Base-by-base conservation (phyloP, 2,329 filamentous ascomycete species). In the Geosmithia morbida region DNA sequence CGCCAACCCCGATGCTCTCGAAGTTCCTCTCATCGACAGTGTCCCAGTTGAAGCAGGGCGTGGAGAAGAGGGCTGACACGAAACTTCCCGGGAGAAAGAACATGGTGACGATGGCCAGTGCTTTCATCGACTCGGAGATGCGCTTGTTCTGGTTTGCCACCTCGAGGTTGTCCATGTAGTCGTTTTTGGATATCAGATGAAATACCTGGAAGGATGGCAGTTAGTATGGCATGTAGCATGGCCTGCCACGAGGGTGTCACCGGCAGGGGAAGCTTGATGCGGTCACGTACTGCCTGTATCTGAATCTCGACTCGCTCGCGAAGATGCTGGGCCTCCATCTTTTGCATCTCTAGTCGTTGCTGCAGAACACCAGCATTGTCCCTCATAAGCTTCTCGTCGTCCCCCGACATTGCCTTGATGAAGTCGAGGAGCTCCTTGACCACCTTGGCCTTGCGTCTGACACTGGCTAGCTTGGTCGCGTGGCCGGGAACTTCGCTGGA, bases 61-160 rank as follows among this genome's bases (percentile, higher is more conserved):
- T 63, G 3, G 63, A 65, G 50, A 68, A 67, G n/a, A 68, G 56
- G 2, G 65, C 63, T 1, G 66, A 64, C 16, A 68, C 57, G 46
- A 68, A 68, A 48, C 61, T 68, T 1, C 65, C 65, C 0, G 66
- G 66, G 2, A 68, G 56, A 51, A 68, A 67, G 37, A 68, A 59
- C 65, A 68, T 67, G 49, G 66, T 65, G 18, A 68, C 63, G 18
- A 68, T 56, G 17, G 66, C 66, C 19, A 68, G 51, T 7, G 64
- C 67, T 56, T 66, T 68, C 66, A 68, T 68, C 2, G 64, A 65
- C 1, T 63, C 61, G 2, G 63, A 63, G 19, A 66, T 63, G 45
- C 60, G 56, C 5, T 55, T 52, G 2, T 57, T 58, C 42, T 11
- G 10, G 16, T n/a, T 16, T 11, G 61, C 56, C n/a, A 59, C 53